Evolutionary conservation across 257 asterid species (phyloP).

Genomic region (Verbena officinalis): DNA sequence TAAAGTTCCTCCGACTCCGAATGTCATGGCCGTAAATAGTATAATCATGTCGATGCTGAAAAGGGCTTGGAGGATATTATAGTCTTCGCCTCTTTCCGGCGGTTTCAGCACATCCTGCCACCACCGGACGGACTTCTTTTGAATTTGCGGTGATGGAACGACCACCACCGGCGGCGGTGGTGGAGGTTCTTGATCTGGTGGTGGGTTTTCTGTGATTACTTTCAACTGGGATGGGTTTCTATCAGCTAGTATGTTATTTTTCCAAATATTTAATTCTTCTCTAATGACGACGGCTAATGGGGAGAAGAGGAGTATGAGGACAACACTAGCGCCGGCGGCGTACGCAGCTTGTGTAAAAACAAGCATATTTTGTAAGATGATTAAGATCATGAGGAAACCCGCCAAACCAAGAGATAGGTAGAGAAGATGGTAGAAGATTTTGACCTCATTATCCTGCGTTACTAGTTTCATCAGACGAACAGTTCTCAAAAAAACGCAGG

Average conservation of each 20-base stretch:
- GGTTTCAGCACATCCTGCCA: constrained; percentile 41
- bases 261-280: constrained; percentile 38
- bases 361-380: constrained; percentile 39
- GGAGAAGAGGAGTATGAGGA: constrained; percentile 41
- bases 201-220: constrained; percentile 13
- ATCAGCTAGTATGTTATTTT: neutral
- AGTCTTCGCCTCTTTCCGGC: constrained; percentile 60
- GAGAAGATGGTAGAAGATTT: constrained; percentile 44
- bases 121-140: constrained; percentile 26
- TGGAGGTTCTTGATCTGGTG: neutral
- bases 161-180: neutral
- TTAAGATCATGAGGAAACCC: constrained; percentile 43
- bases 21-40: constrained; percentile 43
- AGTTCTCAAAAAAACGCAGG: constrained; percentile 32
- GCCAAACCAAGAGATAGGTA: constrained; percentile 48
- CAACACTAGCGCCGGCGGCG: constrained; percentile 32
- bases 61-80: constrained; percentile 57
- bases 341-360: constrained; percentile 26
- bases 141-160: neutral
- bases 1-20: constrained; percentile 56
- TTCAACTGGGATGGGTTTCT: neutral
- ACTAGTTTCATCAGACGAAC: constrained; percentile 38
- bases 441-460: constrained; percentile 31
- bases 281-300: constrained; percentile 41
- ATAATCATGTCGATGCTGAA: constrained; percentile 62